Evolutionary conservation across 2,329 filamentous ascomycete species (phyloP).

Genomic region (Chaetomiaceae sp.): DNA sequence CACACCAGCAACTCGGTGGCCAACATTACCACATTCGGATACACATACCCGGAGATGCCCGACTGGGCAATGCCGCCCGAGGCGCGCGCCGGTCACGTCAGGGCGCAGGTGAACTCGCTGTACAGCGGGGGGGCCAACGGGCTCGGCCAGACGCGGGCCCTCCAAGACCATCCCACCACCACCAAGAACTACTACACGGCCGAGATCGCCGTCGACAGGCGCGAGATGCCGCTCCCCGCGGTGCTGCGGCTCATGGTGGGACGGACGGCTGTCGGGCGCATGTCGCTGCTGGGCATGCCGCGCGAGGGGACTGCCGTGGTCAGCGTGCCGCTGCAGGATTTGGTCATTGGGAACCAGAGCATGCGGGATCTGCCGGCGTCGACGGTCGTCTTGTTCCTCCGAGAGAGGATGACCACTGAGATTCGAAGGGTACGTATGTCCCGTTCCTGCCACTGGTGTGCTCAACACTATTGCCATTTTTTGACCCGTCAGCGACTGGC

Average conservation of each 20-base stretch:
- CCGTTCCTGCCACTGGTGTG: no score
- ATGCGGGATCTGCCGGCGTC: constrained; percentile 17
- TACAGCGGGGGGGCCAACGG: constrained; percentile 28
- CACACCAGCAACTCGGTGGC: constrained; percentile 38
- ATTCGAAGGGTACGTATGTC: constrained; percentile 24
- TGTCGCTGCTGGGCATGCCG: constrained; percentile 37
- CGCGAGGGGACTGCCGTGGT: constrained; percentile 14
- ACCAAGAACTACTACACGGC: constrained; percentile 32
- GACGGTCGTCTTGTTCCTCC: constrained; percentile 18
- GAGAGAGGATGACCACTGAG: constrained; percentile 20
- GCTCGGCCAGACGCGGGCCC: neutral
- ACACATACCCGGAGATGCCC: constrained; percentile 38
- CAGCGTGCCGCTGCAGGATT: neutral
- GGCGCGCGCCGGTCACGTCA: constrained; percentile 58
- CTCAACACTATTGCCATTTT: no score
- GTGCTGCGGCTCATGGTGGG: constrained; percentile 34
- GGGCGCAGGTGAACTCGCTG: constrained; percentile 54
- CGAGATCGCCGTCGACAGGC: constrained; percentile 34
- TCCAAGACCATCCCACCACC: neutral
- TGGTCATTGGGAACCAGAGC: constrained; percentile 3
- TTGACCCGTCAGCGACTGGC: neutral
- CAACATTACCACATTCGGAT: constrained; percentile 33
- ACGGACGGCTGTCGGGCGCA: constrained; percentile 29
- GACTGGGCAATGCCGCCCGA: constrained; percentile 51
- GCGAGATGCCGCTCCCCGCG: constrained; percentile 35